Conservation (phyloP, 345 rosid species). For the Eucalyptus regnans region DNA sequence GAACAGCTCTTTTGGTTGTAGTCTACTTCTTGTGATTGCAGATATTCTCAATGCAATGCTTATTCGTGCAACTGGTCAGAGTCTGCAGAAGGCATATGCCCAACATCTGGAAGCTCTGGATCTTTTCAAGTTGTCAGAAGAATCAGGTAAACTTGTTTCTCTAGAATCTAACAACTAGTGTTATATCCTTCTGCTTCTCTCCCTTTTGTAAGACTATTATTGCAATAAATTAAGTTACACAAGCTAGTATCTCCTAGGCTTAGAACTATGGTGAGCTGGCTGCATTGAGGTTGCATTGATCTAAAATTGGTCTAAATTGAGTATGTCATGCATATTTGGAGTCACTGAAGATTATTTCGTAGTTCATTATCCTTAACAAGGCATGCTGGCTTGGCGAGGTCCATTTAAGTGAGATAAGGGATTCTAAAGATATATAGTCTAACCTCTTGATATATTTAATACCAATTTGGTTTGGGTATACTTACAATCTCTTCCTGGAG, state of each 20-base stretch:
- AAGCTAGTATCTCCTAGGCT: not conserved
- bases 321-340: not conserved
- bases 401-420: not conserved
- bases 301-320: not conserved
- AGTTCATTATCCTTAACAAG: not conserved
- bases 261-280: not conserved
- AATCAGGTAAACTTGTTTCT: conserved; percentile 26
- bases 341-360: not conserved
- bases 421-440: not conserved
- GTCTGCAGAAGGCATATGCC: conserved; percentile 41
- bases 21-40: conserved; percentile 75
- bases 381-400: not conserved
- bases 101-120: conserved; percentile 40
- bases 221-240: not conserved
- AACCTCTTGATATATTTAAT: not conserved
- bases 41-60: conserved; percentile 78
- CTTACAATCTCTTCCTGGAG: not conserved
- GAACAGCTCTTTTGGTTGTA: conserved; percentile 48
- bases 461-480: not conserved
- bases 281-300: not conserved
- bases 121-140: conserved; percentile 16
- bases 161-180: not conserved
- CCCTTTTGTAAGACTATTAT: not conserved
- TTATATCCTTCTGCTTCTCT: not conserved
- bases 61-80: conserved; percentile 56